These are phyloP conservation scores for Candida anutae DNA, from an alignment of 1,139 yeast species.

Conservation along the genomic window DNA sequence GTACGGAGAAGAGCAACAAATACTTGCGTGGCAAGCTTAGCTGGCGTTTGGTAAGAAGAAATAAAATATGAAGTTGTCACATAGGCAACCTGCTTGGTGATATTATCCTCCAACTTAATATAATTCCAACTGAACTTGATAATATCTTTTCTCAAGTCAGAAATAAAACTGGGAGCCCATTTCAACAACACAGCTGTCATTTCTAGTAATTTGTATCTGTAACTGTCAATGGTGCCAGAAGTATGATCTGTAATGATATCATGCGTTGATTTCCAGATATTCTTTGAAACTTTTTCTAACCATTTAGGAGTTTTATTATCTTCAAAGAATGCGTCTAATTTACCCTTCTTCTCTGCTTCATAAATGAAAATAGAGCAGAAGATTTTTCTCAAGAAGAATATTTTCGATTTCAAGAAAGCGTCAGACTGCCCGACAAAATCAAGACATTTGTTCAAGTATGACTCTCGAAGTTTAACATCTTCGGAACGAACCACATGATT, in stretches of 20 bases:
- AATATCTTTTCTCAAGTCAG: slow-evolving; percentile 72
- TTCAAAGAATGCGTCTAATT: slow-evolving; percentile 42
- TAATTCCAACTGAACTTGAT: slow-evolving; percentile 94
- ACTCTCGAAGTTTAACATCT: slow-evolving; percentile 40
- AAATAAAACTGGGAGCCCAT: slow-evolving; percentile 53
- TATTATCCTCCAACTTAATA: slow-evolving; percentile 80
- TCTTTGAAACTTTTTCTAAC: slow-evolving; percentile 54
- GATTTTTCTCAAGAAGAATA: slow-evolving; percentile 55
- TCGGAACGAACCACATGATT: slow-evolving; percentile 45
- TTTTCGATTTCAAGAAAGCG: slow-evolving; percentile 45
- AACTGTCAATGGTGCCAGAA: slow-evolving; percentile 67
- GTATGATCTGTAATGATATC: slow-evolving; percentile 49
- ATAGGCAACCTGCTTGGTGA: slow-evolving; percentile 90
- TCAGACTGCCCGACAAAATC: slow-evolving; percentile 35
- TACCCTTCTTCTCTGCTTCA: slow-evolving; percentile 48
- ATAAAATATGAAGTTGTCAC: slow-evolving; percentile 84
- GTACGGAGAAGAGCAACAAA: slow-evolving; percentile 85
- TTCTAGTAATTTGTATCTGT: slow-evolving; percentile 72
- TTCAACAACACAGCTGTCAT: slow-evolving; percentile 71
- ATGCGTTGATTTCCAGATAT: slow-evolving; percentile 65
- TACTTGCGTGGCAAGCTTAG: slow-evolving; percentile 83
- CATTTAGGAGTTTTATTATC: slow-evolving; percentile 38
- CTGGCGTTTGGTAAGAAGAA: slow-evolving; percentile 81
- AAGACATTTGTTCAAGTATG: slow-evolving; percentile 46
- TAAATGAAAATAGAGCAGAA: slow-evolving; percentile 60